Percentiles rank a stretch among this genome's conserved stretches.
Conservation (phyloP, 768 basidiomycete species). For the Termitomyces eurrhizus region DNA sequence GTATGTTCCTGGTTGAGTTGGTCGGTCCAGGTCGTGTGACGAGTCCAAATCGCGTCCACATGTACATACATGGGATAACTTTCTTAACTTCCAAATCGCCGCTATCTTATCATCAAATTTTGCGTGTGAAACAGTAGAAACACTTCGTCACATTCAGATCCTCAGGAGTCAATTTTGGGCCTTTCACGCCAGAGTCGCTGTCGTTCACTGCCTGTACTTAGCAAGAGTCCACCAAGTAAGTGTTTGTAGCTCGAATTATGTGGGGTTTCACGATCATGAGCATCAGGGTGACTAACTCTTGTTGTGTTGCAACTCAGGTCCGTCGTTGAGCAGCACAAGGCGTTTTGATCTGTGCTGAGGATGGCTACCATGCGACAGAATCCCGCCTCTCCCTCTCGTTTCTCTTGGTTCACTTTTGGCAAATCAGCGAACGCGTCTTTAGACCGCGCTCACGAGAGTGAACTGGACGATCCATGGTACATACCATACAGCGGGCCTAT, state of each 20-base stretch:
- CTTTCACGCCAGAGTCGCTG: not conserved
- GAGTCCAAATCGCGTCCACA: not conserved
- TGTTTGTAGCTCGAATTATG: not conserved
- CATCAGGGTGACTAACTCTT: not conserved
- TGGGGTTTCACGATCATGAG: not conserved
- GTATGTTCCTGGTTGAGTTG: not conserved
- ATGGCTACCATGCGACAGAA: not conserved
- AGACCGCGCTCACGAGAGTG: conserved; percentile 7
- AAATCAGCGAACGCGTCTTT: conserved; percentile 11
- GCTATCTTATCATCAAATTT: not conserved
- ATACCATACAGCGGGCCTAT: conserved; percentile 64
- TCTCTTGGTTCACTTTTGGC: conserved; percentile 17
- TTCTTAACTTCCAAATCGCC: not conserved
- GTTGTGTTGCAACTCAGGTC: not conserved
- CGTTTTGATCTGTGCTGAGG: not conserved
- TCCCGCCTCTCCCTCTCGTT: conserved; percentile 10
- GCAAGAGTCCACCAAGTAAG: not conserved
- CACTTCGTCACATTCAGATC: not conserved
- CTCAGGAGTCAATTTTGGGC: not conserved
- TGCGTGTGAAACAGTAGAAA: not conserved
- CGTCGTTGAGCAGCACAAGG: not conserved
- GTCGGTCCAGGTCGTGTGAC: too few species aligned
- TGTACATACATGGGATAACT: not conserved
- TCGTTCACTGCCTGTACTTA: not conserved
- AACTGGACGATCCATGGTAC: conserved; percentile 48